Evolutionary conservation across 345 rosid genomes (phyloP), one percentile per base, ranked within the genome.

Genomic region (Linum usitatissimum): DNA sequence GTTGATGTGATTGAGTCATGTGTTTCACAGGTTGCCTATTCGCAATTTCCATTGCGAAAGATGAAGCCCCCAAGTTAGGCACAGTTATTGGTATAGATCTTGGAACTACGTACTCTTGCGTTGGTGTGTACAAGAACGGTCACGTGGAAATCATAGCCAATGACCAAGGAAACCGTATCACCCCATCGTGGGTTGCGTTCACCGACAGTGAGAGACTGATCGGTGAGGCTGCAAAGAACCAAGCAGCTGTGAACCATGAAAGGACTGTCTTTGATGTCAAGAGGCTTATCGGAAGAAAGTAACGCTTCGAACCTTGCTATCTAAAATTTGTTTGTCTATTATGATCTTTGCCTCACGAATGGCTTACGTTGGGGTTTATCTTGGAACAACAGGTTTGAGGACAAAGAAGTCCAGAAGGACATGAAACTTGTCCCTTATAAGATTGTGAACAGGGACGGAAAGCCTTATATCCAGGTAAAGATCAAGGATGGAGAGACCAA

Each of bases 401-500:
- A 69, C 53, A 66, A 58, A n/a, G 70, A 69, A 53, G 77, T 69
- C n/a, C 77, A 66, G 20, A 66, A n/a, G 58, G 77, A 69, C 30
- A 73, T 69, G 64, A 66, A 73, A 39, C 51, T 73, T 48, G 55
- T 66, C 55, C 77, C 77, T 1, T 73, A 65, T 23, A 69, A 69
- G 68, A 62, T 73, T 49, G 77, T 73, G 51, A 69, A 73, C 28
- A 73, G 64, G 59, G 73, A 73, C 14, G 77, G 77, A 10, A 73
- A 69, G 54, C 73, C 77, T 58, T 66, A 69, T 6, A 54, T 69
- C 0, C 61, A 73, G 42, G 77, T 69, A 0, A 42, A 73, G 67
- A 53, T 73, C 20, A 65, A 62, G 59, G 73, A 72, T 31, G 71
- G 67, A 4, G 67, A 68, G 66, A 68, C 73, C 53, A 73, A 69